Evolutionary conservation across 805 yeast species (phyloP), one percentile per base, ranked within the genome.

Genomic region (Candida berthetii): DNA sequence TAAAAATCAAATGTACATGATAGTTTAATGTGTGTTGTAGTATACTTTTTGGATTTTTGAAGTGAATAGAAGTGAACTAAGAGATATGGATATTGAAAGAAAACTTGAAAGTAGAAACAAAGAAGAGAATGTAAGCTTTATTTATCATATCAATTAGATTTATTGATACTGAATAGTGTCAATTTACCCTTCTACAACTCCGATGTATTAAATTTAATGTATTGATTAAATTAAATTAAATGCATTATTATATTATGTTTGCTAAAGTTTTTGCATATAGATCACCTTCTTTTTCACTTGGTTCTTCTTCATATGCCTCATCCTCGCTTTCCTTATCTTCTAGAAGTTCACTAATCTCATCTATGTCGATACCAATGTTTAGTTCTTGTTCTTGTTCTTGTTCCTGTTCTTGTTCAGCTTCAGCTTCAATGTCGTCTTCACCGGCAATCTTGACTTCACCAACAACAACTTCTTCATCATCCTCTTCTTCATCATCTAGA

Each of bases 401-500:
- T 31, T 15, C 10, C 9, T 31, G 33, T 31, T 15, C 8, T 8
- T 15, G 14, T 18, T 16, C 17, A 17, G 33, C 38, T 20, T 37
- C 31, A 14, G 36, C 37, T 11, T 28, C 37, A 4, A 37, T 27
- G 13, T 16, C 34, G 28, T 13, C 25, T 35, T 27, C 27, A n/a
- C 31, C 38, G 15, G 7, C 35, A 14, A 27, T 33, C 31, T 40
- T 33, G 14, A 38, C 33, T 27, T 27, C 29, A 27, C 29, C 29
- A 24, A 40, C 20, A 14, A 38, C 42, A 24, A 20, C 40, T 25
- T 44, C 40, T 4, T 19, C 33, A 14, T 48, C 52, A 33, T 39
- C 48, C 22, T 46, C 44, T 10, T 47, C 52, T 29, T 41, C 38
- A 6, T 54, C 60, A 35, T 55, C 58, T 44, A 63, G 64, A 29